A percentile compares a stretch with the other conserved stretches of the same genome.
These are phyloP conservation scores for Penicillium thymicola DNA, from an alignment of 2,329 filamentous ascomycete species.

Conservation along the genomic window DNA sequence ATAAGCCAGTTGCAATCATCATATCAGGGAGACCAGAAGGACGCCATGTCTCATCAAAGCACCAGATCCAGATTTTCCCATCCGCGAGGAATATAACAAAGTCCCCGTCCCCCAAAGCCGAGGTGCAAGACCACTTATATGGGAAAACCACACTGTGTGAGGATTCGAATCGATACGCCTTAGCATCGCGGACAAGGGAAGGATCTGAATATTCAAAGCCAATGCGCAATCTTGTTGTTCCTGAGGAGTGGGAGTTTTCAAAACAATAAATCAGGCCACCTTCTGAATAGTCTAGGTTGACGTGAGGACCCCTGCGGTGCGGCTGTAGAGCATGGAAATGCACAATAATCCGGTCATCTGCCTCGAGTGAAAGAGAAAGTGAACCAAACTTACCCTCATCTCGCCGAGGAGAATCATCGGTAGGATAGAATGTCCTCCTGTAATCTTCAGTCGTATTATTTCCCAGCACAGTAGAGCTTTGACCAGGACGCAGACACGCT, in stretches of 20 bases:
- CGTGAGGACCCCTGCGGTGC: not conserved
- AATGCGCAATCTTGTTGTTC: not conserved
- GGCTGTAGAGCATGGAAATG: not conserved
- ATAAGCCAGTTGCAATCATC: not conserved
- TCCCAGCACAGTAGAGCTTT: not conserved
- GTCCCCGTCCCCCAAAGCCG: not conserved
- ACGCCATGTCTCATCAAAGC: conserved; percentile 18
- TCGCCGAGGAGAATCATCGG: not conserved
- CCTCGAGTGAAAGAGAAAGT: not conserved
- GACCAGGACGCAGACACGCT: not conserved
- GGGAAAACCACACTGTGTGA: no score
- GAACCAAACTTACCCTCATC: not conserved
- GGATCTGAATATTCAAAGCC: not conserved
- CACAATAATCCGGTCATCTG: not conserved
- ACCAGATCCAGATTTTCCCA: conserved; percentile 18
- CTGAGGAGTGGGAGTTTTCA: not conserved
- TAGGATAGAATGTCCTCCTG: not conserved
- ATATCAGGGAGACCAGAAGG: not conserved
- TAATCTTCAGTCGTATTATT: no score
- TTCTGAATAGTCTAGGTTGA: not conserved
- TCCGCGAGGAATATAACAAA: not conserved
- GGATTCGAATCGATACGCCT: not conserved
- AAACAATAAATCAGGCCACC: not conserved
- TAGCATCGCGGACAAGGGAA: not conserved
- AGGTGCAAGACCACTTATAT: no score